phyloP scores from a whole-genome alignment of 2,329 filamentous ascomycete species.

The Epichloe glyceriae region DNA sequence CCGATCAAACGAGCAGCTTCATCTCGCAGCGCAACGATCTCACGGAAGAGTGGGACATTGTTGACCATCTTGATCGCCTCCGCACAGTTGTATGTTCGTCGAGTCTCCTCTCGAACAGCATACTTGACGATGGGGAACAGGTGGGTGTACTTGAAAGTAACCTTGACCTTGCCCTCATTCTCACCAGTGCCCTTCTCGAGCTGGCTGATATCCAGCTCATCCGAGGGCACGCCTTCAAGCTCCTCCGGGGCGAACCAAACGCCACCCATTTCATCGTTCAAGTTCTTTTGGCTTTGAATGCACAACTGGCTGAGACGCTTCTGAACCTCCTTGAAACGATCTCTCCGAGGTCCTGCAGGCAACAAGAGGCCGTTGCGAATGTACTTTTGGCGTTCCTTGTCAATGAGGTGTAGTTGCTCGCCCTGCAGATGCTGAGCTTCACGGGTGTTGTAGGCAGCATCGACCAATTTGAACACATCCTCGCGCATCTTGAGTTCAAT shows the following conservation, averaged over 20 bases:
- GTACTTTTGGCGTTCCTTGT: slow-evolving; percentile 67
- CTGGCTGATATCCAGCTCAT: slow-evolving; percentile 48
- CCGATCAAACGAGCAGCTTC: slow-evolving; percentile 66
- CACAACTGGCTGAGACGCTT: slow-evolving; percentile 61
- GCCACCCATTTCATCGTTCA: slow-evolving; percentile 73
- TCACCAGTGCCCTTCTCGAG: slow-evolving; percentile 61
- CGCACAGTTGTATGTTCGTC: slow-evolving; percentile 32
- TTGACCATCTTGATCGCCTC: slow-evolving; percentile 38
- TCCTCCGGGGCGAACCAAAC: slow-evolving; percentile 66
- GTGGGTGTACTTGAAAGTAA: slow-evolving; percentile 77
- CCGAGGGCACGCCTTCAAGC: slow-evolving; percentile 60
- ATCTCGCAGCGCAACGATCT: slow-evolving; percentile 62
- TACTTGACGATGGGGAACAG: slow-evolving; percentile 69
- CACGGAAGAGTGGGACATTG: slow-evolving; percentile 62
- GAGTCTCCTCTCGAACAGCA: slow-evolving; percentile 54
- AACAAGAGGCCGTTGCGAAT: slow-evolving; percentile 64
- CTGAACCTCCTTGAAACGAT: slow-evolving; percentile 79
- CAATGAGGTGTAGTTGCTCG: slow-evolving; percentile 58
- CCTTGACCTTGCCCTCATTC: slow-evolving; percentile 59
- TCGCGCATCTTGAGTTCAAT: slow-evolving; percentile 74
- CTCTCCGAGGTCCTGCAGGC: slow-evolving; percentile 54
- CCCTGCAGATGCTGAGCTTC: slow-evolving; percentile 46
- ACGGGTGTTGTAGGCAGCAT: slow-evolving; percentile 39
- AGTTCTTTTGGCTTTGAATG: slow-evolving; percentile 65
- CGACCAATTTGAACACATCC: slow-evolving; percentile 59